Percentiles rank a stretch among this genome's conserved stretches.
These are phyloP conservation scores for Phytophthora constricta DNA, from an alignment of 352 stramenopile species.

Conservation along the genomic window DNA sequence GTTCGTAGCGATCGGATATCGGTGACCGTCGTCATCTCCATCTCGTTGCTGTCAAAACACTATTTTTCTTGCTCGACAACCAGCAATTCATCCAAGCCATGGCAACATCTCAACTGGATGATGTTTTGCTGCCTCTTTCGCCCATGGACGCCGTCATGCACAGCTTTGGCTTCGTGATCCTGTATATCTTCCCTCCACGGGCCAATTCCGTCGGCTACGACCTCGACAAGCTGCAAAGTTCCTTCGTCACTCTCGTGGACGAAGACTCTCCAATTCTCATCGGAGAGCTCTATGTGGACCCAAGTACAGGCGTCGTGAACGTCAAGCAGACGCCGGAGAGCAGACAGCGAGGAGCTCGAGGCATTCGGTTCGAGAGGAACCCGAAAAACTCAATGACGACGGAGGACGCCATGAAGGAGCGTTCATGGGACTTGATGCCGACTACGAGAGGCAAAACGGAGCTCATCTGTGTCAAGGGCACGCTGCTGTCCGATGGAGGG, in stretches of 20 bases:
- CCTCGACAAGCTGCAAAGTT: conserved; percentile 32
- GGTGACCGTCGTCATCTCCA: neutral
- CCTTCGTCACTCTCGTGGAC: conserved; percentile 40
- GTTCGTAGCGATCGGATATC: neutral
- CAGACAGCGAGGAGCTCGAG: conserved; percentile 17
- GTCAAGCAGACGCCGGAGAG: conserved; percentile 31
- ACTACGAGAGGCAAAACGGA: conserved; percentile 16
- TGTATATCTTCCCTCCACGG: conserved; percentile 52
- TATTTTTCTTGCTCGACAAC: neutral
- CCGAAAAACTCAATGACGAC: conserved; percentile 27
- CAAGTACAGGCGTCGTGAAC: conserved; percentile 32
- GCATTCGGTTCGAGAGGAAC: conserved; percentile 46
- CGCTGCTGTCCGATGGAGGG: conserved; percentile 49
- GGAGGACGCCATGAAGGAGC: conserved; percentile 31
- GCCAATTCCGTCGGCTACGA: conserved; percentile 31
- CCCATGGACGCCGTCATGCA: conserved; percentile 61
- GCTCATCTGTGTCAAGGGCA: conserved; percentile 44
- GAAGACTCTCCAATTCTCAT: conserved; percentile 53
- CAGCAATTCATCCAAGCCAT: neutral
- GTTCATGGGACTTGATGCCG: conserved; percentile 40
- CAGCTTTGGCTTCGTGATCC: conserved; percentile 42
- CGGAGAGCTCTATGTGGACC: conserved; percentile 36
- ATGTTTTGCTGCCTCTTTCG: conserved; percentile 35
- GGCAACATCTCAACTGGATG: neutral
- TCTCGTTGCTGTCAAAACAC: neutral